Evolutionary conservation across 805 yeast genomes (phyloP).

Genomic region (Wickerhamiella domercqiae): DNA sequence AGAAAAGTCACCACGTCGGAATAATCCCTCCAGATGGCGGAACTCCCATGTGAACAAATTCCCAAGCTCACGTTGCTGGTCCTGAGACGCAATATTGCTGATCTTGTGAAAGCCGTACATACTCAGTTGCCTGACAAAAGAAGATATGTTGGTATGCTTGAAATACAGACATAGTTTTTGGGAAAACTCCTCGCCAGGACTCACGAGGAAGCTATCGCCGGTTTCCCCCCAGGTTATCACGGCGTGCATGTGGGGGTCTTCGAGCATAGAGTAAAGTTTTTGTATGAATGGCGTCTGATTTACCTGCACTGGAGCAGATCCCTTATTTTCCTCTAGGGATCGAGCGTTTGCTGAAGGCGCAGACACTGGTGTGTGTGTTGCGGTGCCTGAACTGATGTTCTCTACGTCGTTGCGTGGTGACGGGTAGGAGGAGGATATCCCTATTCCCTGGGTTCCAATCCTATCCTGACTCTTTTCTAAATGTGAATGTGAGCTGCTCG

Average conservation of each 20-base stretch:
- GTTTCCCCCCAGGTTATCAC: conserved; percentile 74
- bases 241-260: conserved; percentile 54
- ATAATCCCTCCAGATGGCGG: conserved; percentile 63
- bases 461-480: no score
- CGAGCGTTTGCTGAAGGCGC: background rate
- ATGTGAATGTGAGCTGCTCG: no score
- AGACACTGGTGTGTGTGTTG: background rate
- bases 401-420: no score
- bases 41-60: conserved; percentile 61
- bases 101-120: conserved; percentile 91
- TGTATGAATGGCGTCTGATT: conserved; percentile 62
- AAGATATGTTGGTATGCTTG: conserved; percentile 86
- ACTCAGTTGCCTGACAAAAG: conserved; percentile 85
- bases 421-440: no score
- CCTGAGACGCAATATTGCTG: conserved; percentile 5
- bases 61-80: background rate
- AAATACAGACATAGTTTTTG: conserved; percentile 58
- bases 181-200: conserved; percentile 77
- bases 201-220: conserved; percentile 59
- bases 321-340: background rate
- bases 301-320: conserved; percentile 19
- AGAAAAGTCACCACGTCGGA: conserved; percentile 68
- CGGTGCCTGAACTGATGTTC: no score
- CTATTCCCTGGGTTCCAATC: no score
- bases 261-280: conserved; percentile 77